A percentile compares a stretch with the other conserved stretches of the same genome.
Conservation (phyloP, 179 eudicot genomes). For the Beta corolliflora region DNA sequence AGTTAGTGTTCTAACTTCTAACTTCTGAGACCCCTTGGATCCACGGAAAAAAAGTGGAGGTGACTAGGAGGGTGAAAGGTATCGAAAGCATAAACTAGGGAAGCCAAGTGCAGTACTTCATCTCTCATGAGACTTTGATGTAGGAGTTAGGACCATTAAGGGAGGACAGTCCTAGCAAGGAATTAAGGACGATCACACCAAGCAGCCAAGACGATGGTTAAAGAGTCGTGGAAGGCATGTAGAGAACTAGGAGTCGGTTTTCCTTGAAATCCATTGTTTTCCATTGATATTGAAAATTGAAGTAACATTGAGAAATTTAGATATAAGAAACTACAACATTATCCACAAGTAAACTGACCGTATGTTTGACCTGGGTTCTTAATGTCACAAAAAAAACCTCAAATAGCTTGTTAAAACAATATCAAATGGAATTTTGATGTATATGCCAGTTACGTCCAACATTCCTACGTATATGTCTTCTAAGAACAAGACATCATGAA, state of each 20-base stretch:
- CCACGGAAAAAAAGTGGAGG: background rate
- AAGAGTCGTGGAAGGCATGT: background rate
- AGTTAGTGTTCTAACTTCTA: background rate
- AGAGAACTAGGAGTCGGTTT: background rate
- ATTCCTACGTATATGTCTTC: background rate
- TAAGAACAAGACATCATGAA: background rate
- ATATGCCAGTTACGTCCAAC: background rate
- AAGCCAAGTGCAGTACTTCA: background rate
- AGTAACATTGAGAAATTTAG: background rate
- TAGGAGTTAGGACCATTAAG: background rate
- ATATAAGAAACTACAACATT: background rate
- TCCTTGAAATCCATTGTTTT: too few species aligned
- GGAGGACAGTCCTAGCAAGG: background rate
- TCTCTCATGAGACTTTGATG: background rate
- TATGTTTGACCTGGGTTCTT: background rate
- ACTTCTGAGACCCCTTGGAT: background rate
- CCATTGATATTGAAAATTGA: background rate
- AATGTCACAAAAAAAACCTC: background rate
- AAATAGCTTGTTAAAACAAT: background rate
- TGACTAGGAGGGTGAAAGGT: background rate
- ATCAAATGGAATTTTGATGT: background rate
- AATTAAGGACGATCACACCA: too few species aligned
- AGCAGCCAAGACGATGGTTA: background rate
- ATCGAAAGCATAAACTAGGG: background rate
- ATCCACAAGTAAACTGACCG: background rate